phyloP scores from a whole-genome alignment of 306 rosid genomes.

The Prosopis cineraria region DNA sequence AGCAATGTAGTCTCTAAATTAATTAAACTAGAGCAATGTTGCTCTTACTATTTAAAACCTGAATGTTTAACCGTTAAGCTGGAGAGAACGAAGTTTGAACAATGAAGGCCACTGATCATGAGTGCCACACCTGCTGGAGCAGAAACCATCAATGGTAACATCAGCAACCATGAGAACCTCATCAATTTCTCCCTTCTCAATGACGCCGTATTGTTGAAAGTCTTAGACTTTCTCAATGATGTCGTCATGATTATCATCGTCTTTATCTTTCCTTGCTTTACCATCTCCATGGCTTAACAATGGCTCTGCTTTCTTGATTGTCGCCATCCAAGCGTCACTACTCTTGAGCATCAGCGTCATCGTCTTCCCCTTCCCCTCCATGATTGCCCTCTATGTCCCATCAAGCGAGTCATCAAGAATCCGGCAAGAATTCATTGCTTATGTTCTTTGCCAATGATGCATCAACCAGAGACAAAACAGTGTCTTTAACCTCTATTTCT shows the following conservation, averaged over 20 bases:
- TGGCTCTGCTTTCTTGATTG: slow-evolving; percentile 43
- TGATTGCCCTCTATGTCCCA: slow-evolving; percentile 48
- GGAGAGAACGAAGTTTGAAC: no score
- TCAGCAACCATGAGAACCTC: no score
- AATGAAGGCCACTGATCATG: no score
- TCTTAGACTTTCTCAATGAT: slow-evolving; percentile 65
- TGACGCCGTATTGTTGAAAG: slow-evolving; percentile 65
- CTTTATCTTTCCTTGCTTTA: not conserved
- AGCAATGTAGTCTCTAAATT: no score
- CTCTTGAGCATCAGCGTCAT: slow-evolving; percentile 30
- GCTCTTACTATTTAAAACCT: no score
- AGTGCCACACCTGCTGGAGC: no score
- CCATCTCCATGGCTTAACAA: not conserved
- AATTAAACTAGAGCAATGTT: no score
- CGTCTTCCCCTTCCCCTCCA: slow-evolving; percentile 23
- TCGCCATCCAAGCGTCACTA: slow-evolving; percentile 51
- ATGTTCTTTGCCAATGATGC: slow-evolving; percentile 37
- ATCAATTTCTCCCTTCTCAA: slow-evolving; percentile 71
- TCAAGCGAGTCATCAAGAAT: slow-evolving; percentile 47
- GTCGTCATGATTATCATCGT: slow-evolving; percentile 41
- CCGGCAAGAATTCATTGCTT: slow-evolving; percentile 28
- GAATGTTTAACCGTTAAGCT: no score
- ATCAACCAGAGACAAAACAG: slow-evolving; percentile 24
- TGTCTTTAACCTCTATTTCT: slow-evolving; percentile 16
- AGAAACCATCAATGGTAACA: no score